Conservation (phyloP, 176 grass and related monocot genomes). For the Aegilops tauschii region DNA sequence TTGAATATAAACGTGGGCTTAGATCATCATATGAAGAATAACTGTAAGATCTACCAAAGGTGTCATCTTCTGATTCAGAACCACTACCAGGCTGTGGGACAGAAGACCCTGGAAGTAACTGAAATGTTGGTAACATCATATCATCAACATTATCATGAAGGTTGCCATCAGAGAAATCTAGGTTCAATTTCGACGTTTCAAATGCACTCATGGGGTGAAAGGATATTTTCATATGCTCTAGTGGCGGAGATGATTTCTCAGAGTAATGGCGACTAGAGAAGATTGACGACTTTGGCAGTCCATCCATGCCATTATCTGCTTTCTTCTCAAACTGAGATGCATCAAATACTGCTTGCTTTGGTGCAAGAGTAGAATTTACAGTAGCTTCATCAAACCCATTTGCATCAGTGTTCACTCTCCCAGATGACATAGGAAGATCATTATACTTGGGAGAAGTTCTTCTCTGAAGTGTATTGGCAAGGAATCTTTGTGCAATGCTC, state of each 20-base stretch:
- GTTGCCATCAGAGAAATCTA: conserved; percentile 52
- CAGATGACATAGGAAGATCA: conserved; percentile 42
- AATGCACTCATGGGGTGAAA: conserved; percentile 73
- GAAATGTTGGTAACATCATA: conserved; percentile 73
- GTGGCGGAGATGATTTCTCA: conserved; percentile 85
- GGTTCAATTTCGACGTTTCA: conserved; percentile 63
- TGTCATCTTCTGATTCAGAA: conserved; percentile 96
- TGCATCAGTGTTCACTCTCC: conserved; percentile 37
- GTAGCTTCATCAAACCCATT: conserved; percentile 38
- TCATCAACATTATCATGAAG: conserved; percentile 59
- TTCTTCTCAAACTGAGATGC: conserved; percentile 34
- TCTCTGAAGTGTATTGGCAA: conserved; percentile 82
- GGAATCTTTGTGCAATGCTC: conserved; percentile 86
- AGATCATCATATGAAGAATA: conserved; percentile 90
- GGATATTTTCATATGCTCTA: conserved; percentile 96
- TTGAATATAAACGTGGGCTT: conserved; percentile 75
- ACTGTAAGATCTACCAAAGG: conserved; percentile 89
- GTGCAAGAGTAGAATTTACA: conserved; percentile 16
- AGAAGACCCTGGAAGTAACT: conserved; percentile 57
- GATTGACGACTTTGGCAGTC: conserved; percentile 40
- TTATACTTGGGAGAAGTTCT: conserved; percentile 63
- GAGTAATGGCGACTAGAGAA: conserved; percentile 49
- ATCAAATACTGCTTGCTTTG: conserved; percentile 22
- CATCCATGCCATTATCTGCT: conserved; percentile 43
- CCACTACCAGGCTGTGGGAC: conserved; percentile 49